phyloP scores from a whole-genome alignment of 2,329 filamentous ascomycete species.

The Tolypocladium ovalisporum region DNA sequence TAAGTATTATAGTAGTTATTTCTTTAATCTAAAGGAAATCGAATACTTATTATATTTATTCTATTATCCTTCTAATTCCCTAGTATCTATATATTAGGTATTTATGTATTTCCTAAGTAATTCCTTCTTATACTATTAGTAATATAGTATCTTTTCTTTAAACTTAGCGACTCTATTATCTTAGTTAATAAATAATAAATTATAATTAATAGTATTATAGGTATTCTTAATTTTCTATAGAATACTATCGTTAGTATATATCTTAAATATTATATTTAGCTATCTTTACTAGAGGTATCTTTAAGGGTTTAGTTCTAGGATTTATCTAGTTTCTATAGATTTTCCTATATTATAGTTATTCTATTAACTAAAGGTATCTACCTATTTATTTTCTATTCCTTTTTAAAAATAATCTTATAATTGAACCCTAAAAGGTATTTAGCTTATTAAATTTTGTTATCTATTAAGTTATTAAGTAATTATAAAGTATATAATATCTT shows the following conservation, averaged over 20 bases:
- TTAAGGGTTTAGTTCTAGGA: neutral
- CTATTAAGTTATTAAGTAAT: slow-evolving; percentile 7
- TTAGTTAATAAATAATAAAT: neutral
- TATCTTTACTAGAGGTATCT: neutral
- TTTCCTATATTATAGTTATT: neutral
- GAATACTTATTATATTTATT: too few relatives aligned
- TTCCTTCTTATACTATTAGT: neutral
- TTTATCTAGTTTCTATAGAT: neutral
- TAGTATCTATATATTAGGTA: too few relatives aligned
- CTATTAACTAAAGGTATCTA: neutral
- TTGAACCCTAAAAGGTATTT: slow-evolving; percentile 1
- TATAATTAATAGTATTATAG: too few relatives aligned
- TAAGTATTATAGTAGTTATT: too few relatives aligned
- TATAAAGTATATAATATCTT: slow-evolving; percentile 9
- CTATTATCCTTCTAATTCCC: too few relatives aligned
- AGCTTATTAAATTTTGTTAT: neutral
- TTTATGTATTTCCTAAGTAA: too few relatives aligned
- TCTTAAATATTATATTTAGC: neutral
- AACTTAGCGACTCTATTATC: neutral
- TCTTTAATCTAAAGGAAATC: too few relatives aligned
- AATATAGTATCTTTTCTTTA: neutral
- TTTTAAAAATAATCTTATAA: slow-evolving; percentile 11
- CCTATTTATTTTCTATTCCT: neutral
- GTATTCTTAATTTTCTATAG: neutral
- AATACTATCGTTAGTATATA: neutral